Conservation (phyloP, 768 basidiomycete genomes). For the Lactarius sanguifluus region DNA sequence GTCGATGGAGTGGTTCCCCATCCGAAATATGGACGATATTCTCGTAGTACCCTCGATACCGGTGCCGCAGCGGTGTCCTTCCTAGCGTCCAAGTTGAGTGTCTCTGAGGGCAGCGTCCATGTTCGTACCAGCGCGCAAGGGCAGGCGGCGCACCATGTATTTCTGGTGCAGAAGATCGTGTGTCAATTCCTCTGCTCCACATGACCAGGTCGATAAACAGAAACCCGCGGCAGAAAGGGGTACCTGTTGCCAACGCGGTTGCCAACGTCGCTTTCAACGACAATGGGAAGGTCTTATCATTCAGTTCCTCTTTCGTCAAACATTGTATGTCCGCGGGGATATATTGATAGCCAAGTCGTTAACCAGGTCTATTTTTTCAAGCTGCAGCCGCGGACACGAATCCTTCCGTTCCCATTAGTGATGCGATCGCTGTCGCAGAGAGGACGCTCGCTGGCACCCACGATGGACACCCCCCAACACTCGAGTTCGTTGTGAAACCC, state of each 20-base stretch:
- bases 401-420: slow-evolving; percentile 39
- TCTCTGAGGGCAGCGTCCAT: slow-evolving; percentile 22
- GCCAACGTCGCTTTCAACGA: slow-evolving; percentile 47
- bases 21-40: slow-evolving; percentile 12
- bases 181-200: background rate
- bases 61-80: slow-evolving; percentile 32
- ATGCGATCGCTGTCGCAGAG: slow-evolving; percentile 43
- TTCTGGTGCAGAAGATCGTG: slow-evolving; percentile 32
- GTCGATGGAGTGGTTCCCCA: slow-evolving; percentile 31
- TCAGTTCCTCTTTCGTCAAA: slow-evolving; percentile 49
- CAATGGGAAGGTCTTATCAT: slow-evolving; percentile 42
- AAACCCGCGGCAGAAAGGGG: slow-evolving; percentile 33
- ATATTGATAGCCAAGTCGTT: background rate
- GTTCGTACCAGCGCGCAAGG: slow-evolving; percentile 29
- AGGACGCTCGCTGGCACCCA: slow-evolving; percentile 40
- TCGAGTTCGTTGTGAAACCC: slow-evolving; percentile 44
- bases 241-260: slow-evolving; percentile 43
- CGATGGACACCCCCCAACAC: slow-evolving; percentile 41
- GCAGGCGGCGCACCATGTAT: slow-evolving; percentile 29
- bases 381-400: slow-evolving; percentile 35
- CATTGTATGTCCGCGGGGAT: slow-evolving; percentile 37
- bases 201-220: background rate
- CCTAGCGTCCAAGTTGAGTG: slow-evolving; percentile 30
- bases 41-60: slow-evolving; percentile 28
- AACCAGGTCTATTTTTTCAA: background rate